Percentiles rank a stretch among this genome's conserved stretches.
phyloP scores from a whole-genome alignment of 2,329 filamentous ascomycete species.

The Pseudopyricularia cyperi region DNA sequence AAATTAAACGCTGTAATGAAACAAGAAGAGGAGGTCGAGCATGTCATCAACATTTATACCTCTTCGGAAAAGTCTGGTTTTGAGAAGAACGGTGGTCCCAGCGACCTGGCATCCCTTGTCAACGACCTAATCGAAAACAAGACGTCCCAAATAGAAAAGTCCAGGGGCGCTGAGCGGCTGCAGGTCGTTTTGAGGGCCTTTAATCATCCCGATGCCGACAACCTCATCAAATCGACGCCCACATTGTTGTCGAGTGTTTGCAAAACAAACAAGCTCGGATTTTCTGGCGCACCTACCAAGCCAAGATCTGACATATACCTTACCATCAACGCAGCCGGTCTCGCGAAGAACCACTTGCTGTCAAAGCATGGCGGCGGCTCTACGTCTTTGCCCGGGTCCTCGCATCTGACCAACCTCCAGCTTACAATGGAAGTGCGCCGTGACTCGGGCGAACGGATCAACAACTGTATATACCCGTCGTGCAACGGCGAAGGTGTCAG shows the following conservation, averaged over 20 bases:
- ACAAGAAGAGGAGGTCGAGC: slow-evolving; percentile 58
- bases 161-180: slow-evolving; percentile 58
- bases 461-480: slow-evolving; percentile 75
- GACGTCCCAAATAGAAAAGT: slow-evolving; percentile 63
- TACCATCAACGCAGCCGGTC: slow-evolving; percentile 65
- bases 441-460: slow-evolving; percentile 65
- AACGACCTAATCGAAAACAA: slow-evolving; percentile 60
- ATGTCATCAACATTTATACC: slow-evolving; percentile 67
- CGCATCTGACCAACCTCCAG: slow-evolving; percentile 65
- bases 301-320: slow-evolving; percentile 90
- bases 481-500: slow-evolving; percentile 70
- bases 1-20: slow-evolving; percentile 65
- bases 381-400: slow-evolving; percentile 48
- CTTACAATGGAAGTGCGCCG: slow-evolving; percentile 80
- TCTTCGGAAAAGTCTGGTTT: slow-evolving; percentile 39
- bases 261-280: slow-evolving; percentile 81
- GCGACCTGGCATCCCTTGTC: slow-evolving; percentile 64
- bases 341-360: slow-evolving; percentile 63
- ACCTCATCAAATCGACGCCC: slow-evolving; percentile 72
- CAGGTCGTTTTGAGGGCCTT: slow-evolving; percentile 73
- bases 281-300: slow-evolving; percentile 81
- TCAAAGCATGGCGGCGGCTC: slow-evolving; percentile 61
- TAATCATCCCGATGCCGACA: slow-evolving; percentile 62
- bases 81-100: slow-evolving; percentile 43
- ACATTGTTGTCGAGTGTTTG: slow-evolving; percentile 72